Evolutionary conservation across 2,329 filamentous ascomycete genomes (phyloP).

Genomic region (Aspergillus intermedius): DNA sequence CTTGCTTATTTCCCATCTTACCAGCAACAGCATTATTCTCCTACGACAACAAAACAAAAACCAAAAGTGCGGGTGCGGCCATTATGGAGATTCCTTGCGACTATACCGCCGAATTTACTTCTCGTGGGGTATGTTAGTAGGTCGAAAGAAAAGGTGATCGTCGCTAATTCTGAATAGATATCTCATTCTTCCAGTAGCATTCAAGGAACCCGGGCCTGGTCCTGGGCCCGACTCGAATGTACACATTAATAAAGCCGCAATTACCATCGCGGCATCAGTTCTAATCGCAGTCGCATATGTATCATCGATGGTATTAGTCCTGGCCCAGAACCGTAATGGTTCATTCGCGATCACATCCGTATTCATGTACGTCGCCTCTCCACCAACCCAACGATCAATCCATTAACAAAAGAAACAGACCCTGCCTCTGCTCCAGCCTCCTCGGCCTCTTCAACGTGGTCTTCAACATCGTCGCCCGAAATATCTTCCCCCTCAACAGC

Average conservation of each 20-base stretch:
- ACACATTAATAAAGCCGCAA: constrained; percentile 16
- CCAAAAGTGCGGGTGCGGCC: not conserved
- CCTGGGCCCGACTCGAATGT: constrained; percentile 8
- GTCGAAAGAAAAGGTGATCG: not conserved
- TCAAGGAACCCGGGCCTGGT: constrained; percentile 7
- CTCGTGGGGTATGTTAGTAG: constrained; percentile 21
- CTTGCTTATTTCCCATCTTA: not conserved
- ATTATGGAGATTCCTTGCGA: constrained; percentile 20
- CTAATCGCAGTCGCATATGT: constrained; percentile 22
- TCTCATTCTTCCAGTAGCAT: constrained; percentile 24
- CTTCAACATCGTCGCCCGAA: constrained; percentile 25
- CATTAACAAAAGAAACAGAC: constrained; percentile 1
- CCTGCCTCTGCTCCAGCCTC: constrained; percentile 21
- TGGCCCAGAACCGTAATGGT: not conserved
- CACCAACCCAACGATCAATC: no score
- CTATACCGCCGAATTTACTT: constrained; percentile 19
- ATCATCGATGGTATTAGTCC: constrained; percentile 16
- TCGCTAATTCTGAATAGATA: constrained; percentile 14
- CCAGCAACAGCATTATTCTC: constrained; percentile 1
- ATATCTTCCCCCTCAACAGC: constrained; percentile 19
- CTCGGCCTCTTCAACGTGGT: constrained; percentile 29
- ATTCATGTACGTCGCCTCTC: constrained; percentile 20
- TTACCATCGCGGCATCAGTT: constrained; percentile 20
- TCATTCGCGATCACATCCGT: constrained; percentile 17
- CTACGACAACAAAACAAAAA: not conserved